A percentile compares a stretch with the other conserved stretches of the same genome.
Evolutionary conservation across 352 stramenopile genomes (phyloP).

Genomic region (Globisporangium paroecandrum): DNA sequence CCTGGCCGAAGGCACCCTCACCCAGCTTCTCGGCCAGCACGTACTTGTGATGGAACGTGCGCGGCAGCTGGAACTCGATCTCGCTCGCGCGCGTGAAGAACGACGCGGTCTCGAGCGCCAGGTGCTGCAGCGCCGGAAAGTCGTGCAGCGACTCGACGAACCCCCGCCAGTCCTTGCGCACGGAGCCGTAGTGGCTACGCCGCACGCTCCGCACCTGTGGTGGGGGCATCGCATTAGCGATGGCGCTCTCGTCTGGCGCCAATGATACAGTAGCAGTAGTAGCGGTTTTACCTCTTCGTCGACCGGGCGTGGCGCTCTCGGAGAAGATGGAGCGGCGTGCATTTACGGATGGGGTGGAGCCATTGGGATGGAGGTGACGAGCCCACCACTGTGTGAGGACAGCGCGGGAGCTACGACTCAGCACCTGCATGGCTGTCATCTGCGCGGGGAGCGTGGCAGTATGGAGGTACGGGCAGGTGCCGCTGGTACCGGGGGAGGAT

Average conservation of each 20-base stretch:
- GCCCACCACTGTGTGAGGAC: neutral
- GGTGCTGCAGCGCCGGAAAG: constrained; percentile 45
- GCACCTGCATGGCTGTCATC: neutral
- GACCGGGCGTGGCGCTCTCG: neutral
- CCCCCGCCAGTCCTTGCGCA: constrained; percentile 56
- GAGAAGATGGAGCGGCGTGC: neutral
- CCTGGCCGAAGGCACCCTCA: constrained; percentile 65
- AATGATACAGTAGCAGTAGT: neutral
- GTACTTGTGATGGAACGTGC: constrained; percentile 56
- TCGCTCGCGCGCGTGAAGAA: constrained; percentile 62
- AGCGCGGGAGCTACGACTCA: neutral
- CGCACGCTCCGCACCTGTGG: neutral
- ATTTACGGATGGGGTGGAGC: neutral
- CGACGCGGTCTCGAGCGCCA: constrained; percentile 49
- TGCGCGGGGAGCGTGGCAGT: neutral
- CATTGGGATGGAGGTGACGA: neutral
- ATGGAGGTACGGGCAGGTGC: neutral
- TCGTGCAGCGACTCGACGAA: constrained; percentile 35
- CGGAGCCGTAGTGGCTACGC: constrained; percentile 30
- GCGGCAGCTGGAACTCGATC: constrained; percentile 62
- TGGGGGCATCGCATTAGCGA: neutral
- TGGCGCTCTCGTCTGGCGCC: neutral
- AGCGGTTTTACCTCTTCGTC: neutral
- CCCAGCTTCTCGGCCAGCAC: constrained; percentile 49
- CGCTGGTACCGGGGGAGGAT: no score